These are phyloP conservation scores for Coemansia guatemalensis DNA, from an alignment of 192 early-diverging fungal genomes.

Conservation along the genomic window DNA sequence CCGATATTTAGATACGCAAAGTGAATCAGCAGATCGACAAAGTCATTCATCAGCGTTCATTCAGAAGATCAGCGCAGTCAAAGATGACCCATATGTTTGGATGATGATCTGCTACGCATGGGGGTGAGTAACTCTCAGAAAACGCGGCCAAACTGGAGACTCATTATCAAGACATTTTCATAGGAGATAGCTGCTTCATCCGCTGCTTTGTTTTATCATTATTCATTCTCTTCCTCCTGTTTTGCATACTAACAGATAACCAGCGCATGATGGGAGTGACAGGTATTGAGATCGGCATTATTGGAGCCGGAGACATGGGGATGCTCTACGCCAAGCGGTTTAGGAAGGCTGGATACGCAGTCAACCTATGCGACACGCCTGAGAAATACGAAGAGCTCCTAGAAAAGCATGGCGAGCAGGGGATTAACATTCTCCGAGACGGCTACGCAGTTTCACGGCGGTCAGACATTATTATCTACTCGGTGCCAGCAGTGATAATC, in stretches of 20 bases:
- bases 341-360: slow-evolving; percentile 67
- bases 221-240: background rate
- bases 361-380: slow-evolving; percentile 90
- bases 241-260: background rate
- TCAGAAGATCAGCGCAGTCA: background rate
- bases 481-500: slow-evolving; percentile 90
- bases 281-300: slow-evolving; percentile 77
- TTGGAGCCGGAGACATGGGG: slow-evolving; percentile 97
- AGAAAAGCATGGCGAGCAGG: slow-evolving; percentile 57
- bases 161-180: background rate
- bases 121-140: background rate
- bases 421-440: slow-evolving; percentile 63
- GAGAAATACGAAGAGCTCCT: slow-evolving; percentile 67
- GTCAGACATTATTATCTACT: slow-evolving; percentile 91
- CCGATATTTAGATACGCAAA: background rate
- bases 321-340: slow-evolving; percentile 79
- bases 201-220: background rate
- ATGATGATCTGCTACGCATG: background rate
- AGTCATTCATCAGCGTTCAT: background rate
- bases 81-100: background rate
- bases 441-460: slow-evolving; percentile 81
- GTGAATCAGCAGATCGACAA: background rate
- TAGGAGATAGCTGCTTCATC: background rate
- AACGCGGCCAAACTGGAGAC: background rate
- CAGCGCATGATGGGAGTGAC: slow-evolving; percentile 20